A percentile compares a stretch with the other conserved stretches of the same genome.
phyloP scores from a whole-genome alignment of 2,329 filamentous ascomycete genomes.

The Graphiopsis chlorocephala region DNA sequence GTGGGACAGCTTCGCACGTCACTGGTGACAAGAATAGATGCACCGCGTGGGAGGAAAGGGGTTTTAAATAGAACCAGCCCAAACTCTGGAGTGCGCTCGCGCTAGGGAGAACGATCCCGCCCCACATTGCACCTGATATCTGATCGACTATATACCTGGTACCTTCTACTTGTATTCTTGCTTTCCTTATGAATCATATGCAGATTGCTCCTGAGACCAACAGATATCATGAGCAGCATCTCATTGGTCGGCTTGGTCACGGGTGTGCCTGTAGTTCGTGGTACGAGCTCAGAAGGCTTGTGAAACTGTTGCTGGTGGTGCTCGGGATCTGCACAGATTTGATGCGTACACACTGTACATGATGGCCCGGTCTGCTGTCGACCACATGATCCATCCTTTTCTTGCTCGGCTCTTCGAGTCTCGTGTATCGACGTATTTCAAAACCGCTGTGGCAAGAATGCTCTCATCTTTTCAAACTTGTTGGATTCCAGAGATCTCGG shows the following conservation, averaged over 20 bases:
- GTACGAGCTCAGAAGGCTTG: neutral
- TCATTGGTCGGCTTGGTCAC: neutral
- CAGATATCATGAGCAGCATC: neutral
- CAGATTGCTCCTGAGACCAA: no score
- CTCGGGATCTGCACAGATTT: neutral
- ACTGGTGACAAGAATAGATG: neutral
- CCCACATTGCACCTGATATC: neutral
- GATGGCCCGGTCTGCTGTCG: neutral
- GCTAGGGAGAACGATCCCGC: neutral
- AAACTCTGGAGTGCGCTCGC: neutral
- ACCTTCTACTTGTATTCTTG: no score
- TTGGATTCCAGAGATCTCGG: neutral
- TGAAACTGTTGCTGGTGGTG: neutral
- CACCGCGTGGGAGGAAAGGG: neutral
- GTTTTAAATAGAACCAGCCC: constrained; percentile 4
- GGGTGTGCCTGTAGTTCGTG: neutral
- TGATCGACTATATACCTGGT: neutral
- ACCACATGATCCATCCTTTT: neutral
- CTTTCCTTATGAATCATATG: no score
- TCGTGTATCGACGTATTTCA: no score
- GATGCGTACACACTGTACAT: no score
- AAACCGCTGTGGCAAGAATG: neutral
- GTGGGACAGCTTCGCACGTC: constrained; percentile 4
- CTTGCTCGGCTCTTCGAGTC: neutral
- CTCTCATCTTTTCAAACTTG: neutral